Evolutionary conservation across 2,329 filamentous ascomycete genomes (phyloP), one percentile per base, ranked within the genome.

Genomic region (Verruconis gallopava): DNA sequence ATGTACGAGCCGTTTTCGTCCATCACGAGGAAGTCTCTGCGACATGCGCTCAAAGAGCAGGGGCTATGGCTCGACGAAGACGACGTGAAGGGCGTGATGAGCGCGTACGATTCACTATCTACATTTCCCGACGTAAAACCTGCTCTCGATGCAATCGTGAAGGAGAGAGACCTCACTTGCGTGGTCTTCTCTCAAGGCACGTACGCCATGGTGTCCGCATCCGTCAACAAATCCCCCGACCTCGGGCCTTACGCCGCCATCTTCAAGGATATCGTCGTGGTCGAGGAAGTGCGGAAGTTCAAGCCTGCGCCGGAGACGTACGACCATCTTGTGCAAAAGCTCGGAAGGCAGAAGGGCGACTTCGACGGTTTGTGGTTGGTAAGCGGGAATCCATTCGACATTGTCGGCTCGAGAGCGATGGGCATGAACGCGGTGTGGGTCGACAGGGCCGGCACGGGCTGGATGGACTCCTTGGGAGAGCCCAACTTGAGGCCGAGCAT

Each of bases 121-220:
- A 67, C 71, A 2, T 86, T 83, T 48, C 68, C 73, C 0, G 81
- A 85, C 47, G 75, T 81, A 4, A 55, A 65, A 1, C 55, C 63
- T 0, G 72, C 70, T 0, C 61, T 85, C 21, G 50, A 63, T 3
- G 50, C 63, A 1, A 53, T 81, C n/a, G 50, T 58, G 3, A 44
- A 60, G 15, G n/a, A 40, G 4, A 4, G 30, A 13, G n/a, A 52
- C 1, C 55, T 81, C 6, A 60, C 69, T 9, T 60, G 74, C 0
- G 77, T 79, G 43, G 61, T 84, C 33, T 85, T 85, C 57, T 79
- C 77, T 3, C 86, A 85, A 51, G 81, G 81, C 20, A 80, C 77
- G 0, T 54, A 66, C 1, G 54, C 58, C 3, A 84, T 83, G 76
- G 67, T 85, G 3, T 60, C 62, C 1, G 69, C 71, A 17, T 79